These are phyloP conservation scores for Pleurostoma richardsiae DNA, from an alignment of 2,329 filamentous ascomycete genomes.

Conservation along the genomic window DNA sequence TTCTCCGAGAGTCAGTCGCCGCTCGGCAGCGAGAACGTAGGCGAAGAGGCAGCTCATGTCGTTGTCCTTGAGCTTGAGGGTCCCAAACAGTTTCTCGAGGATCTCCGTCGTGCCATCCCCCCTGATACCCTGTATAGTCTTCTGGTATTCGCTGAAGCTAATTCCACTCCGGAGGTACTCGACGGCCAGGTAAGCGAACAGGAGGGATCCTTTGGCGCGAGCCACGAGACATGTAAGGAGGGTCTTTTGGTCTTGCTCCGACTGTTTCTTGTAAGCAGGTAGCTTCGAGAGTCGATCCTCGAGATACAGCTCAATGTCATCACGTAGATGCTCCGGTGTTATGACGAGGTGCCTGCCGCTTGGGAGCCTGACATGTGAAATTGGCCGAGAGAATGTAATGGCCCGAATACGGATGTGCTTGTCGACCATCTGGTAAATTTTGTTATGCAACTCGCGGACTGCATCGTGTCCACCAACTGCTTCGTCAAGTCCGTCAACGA, in stretches of 20 bases:
- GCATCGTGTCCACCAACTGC: slow-evolving; percentile 17
- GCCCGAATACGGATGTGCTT: slow-evolving; percentile 20
- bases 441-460: slow-evolving; percentile 20
- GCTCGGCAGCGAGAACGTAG: slow-evolving; percentile 26
- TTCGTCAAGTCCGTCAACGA: slow-evolving; percentile 31
- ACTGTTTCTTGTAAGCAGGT: slow-evolving; percentile 13
- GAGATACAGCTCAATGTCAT: slow-evolving; percentile 26
- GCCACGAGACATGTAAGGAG: slow-evolving; percentile 21
- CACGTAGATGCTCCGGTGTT: slow-evolving; percentile 21
- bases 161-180: slow-evolving; percentile 18
- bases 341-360: slow-evolving; percentile 23
- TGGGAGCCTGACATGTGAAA: slow-evolving; percentile 21
- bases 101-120: slow-evolving; percentile 14
- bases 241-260: slow-evolving; percentile 12
- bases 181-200: slow-evolving; percentile 28
- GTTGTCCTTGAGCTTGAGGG: slow-evolving; percentile 18
- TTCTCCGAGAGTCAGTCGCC: slow-evolving; percentile 24
- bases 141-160: slow-evolving; percentile 15
- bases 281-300: slow-evolving; percentile 16
- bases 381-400: slow-evolving; percentile 28
- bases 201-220: slow-evolving; percentile 28
- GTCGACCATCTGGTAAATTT: slow-evolving; percentile 20
- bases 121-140: slow-evolving; percentile 15
- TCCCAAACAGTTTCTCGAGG: slow-evolving; percentile 17
- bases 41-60: slow-evolving; percentile 20